Evolutionary conservation across 768 basidiomycete genomes (phyloP), one percentile per base, ranked within the genome.

Genomic region (Psilocybe cyanescens): DNA sequence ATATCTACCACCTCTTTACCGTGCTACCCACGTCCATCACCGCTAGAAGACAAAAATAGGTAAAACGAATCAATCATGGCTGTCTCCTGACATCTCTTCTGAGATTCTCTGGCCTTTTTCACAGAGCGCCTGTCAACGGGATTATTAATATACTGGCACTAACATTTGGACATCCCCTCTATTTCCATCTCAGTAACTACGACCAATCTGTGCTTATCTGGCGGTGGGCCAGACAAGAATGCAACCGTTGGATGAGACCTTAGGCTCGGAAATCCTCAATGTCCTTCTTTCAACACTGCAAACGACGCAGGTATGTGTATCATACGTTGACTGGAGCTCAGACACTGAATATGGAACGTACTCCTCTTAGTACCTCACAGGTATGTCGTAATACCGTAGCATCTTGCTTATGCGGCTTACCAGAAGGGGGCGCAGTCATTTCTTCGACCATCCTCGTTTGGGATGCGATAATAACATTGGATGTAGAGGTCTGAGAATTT

Each of bases 221-320:
- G 51, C n/a, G 51, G 2, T 8, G 33, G 31, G 33, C 28, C 30
- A 51, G 31, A 4, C n/a, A 4, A 8, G 29, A 30, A 46, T 16
- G 6, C 45, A 46, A 16, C 9, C 49, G 6, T 35, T 53, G 51
- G 51, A 53, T 33, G 28, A 29, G 28, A 12, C 17, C 17, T 5
- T 29, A 30, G 30, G 29, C 50, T 53, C 33, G 30, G 51, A 28
- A 17, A 33, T 53, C n/a, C 17, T 53, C 14, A 53, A 33, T 9
- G 33, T 53, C 16, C 51, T 53, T 12, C 51, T 53, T 33, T 53
- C 51, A 31, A 53, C 51, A 33, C 17, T 53, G 16, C 51, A 53
- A 14, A 53, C 33, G 5, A 31, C 51, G n/a, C 29, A 33, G 30
- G 51, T 53, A 31, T 29, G 51, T 53, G 7, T 17, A 17, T 17